Evolutionary conservation across 2,329 filamentous ascomycete species (phyloP).

Genomic region (Elsinoe perseae): DNA sequence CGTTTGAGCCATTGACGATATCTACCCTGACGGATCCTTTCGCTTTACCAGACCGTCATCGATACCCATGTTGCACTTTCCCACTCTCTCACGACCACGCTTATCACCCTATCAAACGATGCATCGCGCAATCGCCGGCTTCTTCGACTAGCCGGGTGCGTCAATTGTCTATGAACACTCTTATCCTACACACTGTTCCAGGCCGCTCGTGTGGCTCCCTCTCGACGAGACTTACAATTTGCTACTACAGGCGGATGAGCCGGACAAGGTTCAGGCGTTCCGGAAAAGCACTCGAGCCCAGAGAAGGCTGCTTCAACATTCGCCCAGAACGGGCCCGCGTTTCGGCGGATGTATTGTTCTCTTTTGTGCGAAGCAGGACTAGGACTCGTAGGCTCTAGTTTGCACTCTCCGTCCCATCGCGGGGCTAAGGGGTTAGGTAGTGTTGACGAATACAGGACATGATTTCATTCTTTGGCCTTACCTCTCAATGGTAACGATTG

Average conservation of each 20-base stretch:
- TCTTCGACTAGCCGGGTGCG: too few relatives aligned
- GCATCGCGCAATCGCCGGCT: neutral
- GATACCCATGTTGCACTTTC: constrained; percentile 9
- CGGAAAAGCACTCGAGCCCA: neutral
- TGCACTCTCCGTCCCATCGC: too few relatives aligned
- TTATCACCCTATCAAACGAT: neutral
- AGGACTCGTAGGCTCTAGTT: neutral
- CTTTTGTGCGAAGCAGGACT: neutral
- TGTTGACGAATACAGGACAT: too few relatives aligned
- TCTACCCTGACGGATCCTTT: neutral
- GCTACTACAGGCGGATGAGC: neutral
- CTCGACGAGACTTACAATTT: neutral
- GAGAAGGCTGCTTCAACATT: neutral
- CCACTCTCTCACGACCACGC: neutral
- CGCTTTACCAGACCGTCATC: constrained; percentile 6
- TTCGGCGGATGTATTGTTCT: neutral
- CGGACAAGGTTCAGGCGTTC: neutral
- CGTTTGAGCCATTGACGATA: neutral
- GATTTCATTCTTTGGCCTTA: too few relatives aligned
- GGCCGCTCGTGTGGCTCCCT: neutral
- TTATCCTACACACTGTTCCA: too few relatives aligned
- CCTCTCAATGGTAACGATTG: too few relatives aligned
- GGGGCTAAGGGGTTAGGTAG: too few relatives aligned
- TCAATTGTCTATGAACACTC: too few relatives aligned
- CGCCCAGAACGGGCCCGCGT: too few relatives aligned